Evolutionary conservation across 2,329 filamentous ascomycete genomes (phyloP), one percentile per base, ranked within the genome.

Genomic region (Lojkania enalia): DNA sequence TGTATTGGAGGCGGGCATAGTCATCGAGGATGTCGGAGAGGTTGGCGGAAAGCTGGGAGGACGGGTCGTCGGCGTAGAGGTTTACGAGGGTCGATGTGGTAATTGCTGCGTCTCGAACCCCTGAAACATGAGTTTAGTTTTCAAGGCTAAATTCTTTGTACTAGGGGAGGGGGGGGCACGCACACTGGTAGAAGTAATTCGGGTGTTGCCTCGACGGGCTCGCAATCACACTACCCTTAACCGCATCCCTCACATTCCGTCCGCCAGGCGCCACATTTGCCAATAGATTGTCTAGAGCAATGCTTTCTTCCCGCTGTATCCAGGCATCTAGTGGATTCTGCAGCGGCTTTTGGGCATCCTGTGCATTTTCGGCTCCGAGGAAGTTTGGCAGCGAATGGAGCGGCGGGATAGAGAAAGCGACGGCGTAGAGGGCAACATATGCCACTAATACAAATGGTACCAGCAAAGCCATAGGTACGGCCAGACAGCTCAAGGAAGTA

Each of bases 111-210:
- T 75, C 73, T 44, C 73, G 67, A 25, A 74, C 66, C 73, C 70
- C 69, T 71, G 37, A n/a, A n/a, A n/a, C n/a, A n/a, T n/a, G n/a
- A n/a, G n/a, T n/a, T n/a, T n/a, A n/a, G n/a, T n/a, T n/a, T n/a
- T n/a, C n/a, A n/a, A n/a, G n/a, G n/a, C n/a, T n/a, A n/a, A n/a
- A n/a, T n/a, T n/a, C n/a, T n/a, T n/a, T n/a, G n/a, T n/a, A n/a
- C n/a, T n/a, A n/a, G n/a, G n/a, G n/a, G n/a, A n/a, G n/a, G n/a
- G n/a, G n/a, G n/a, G n/a, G n/a, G n/a, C n/a, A n/a, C 60, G 7
- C 36, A 71, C 73, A 75, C 53, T 75, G 72, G 49, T 68, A 75
- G 55, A 66, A 75, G 51, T 75, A 75, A 46, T 75, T 63, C 9
- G 73, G 72, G 14, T 61, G 55, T 2, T 64, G 46, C 20, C 58